Base-by-base conservation (phyloP, 2,329 filamentous ascomycete genomes). In the Fusarium sp. region DNA sequence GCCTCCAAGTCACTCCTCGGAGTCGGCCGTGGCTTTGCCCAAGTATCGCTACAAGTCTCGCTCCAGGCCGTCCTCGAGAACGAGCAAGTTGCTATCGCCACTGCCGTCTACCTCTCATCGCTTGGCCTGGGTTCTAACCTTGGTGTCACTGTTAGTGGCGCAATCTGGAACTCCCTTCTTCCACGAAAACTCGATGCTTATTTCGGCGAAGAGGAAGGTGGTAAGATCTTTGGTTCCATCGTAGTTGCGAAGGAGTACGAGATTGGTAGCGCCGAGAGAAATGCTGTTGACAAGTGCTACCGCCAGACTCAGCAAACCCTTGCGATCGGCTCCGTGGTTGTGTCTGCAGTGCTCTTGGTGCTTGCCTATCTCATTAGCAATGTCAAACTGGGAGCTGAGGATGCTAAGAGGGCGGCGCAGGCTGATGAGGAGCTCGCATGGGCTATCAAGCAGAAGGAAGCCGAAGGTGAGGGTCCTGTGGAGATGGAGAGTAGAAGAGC, bases 101-200 rank as follows among this genome's bases (percentile, higher is more conserved):
- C 68, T 1, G 68, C 68, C 0, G 68, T 71, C 0, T 71, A 69
- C 7, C 61, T 71, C 1, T 72, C 68, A 0, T 71, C 68, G 0
- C 56, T 72, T 0, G 68, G 68, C 0, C 63, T 71, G 1, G 68
- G 68, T 4, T 71, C 68, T 5, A 71, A 71, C 13, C 53, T 71
- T 0, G 68, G 68, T 1, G 52, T 56, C 0, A 71, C 68, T 1
- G 46, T 71, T 18, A 71, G 68, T 1, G 68, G 68, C 0, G 68
- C 65, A 2, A 69, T 71, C 1, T 71, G 68, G 68, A 71, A 71
- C 40, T 72, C 68, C 1, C 43, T 71, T 0, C 57, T 71, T 2
- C 68, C 68, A 0, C 40, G 54, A 1, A 72, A 72, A 0, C 65
- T 71, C 1, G 39, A 51, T 1, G 34, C 53, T 0, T 31, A 69